Percentiles rank a stretch among this genome's conserved stretches.
Evolutionary conservation across 2,329 filamentous ascomycete species (phyloP).

Genomic region (Xylaria polymorpha): DNA sequence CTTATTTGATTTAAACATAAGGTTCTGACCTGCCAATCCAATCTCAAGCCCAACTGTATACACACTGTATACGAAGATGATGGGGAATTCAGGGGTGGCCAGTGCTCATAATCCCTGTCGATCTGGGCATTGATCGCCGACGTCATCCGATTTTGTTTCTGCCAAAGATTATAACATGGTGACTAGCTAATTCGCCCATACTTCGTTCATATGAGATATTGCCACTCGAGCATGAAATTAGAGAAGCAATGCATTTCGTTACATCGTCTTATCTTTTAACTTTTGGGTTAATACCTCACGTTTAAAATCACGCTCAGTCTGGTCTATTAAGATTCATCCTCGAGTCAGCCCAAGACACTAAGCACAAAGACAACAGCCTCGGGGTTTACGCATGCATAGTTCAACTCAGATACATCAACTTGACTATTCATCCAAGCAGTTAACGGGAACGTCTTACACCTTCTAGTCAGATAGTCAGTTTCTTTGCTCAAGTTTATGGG

Average conservation of each 20-base stretch:
- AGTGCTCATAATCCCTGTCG: conserved; percentile 38
- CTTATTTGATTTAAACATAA: background rate
- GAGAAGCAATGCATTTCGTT: background rate
- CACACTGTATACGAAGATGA: background rate
- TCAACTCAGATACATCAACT: background rate
- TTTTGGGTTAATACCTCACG: background rate
- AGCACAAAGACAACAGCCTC: background rate
- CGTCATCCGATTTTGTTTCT: conserved; percentile 33
- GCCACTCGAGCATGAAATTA: background rate
- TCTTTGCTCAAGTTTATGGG: background rate
- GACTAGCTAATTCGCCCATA: background rate
- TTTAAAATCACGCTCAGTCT: background rate
- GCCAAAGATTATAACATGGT: background rate
- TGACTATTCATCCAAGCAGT: background rate
- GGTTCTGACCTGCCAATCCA: too few species aligned
- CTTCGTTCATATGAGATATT: background rate
- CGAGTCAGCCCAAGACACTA: background rate
- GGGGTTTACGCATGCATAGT: background rate
- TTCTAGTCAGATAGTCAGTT: background rate
- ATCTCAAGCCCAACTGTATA: conserved; percentile 1
- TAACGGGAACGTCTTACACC: background rate
- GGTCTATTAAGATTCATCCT: background rate
- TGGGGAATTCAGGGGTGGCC: conserved; percentile 34
- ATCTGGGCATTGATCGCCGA: conserved; percentile 17
- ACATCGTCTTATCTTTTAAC: background rate